A percentile compares a stretch with the other conserved stretches of the same genome.
Evolutionary conservation across 805 yeast genomes (phyloP).

Genomic region (Kuraishia piskuri): DNA sequence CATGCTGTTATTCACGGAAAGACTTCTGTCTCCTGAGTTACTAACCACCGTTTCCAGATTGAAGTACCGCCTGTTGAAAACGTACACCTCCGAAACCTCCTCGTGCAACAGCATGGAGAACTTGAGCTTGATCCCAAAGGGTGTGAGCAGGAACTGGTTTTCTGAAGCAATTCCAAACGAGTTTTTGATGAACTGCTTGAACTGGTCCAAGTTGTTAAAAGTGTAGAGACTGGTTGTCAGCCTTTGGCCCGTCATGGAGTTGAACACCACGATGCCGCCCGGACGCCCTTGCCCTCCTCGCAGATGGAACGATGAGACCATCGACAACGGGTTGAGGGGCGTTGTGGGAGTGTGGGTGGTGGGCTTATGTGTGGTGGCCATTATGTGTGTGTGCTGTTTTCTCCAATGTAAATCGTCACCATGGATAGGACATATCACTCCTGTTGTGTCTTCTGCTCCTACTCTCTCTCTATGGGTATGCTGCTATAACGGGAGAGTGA

Average conservation of each 20-base stretch:
- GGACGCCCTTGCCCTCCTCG: slow-evolving; percentile 1
- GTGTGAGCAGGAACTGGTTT: slow-evolving; percentile 45
- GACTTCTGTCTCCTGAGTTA: neutral
- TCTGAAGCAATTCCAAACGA: slow-evolving; percentile 31
- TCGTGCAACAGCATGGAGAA: slow-evolving; percentile 36
- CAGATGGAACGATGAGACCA: slow-evolving; percentile 2
- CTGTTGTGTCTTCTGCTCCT: neutral
- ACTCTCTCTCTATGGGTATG: no score
- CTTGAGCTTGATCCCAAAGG: slow-evolving; percentile 57
- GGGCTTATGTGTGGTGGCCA: neutral
- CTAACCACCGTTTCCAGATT: slow-evolving; percentile 11
- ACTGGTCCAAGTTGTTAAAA: slow-evolving; percentile 31
- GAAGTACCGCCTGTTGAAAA: slow-evolving; percentile 56
- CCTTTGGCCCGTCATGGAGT: slow-evolving; percentile 36
- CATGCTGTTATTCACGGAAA: neutral
- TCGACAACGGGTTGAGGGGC: slow-evolving; percentile 1
- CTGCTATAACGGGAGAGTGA: no score
- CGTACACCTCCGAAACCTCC: slow-evolving; percentile 47
- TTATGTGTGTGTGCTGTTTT: no score
- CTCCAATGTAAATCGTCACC: no score
- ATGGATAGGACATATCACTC: no score
- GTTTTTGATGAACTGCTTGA: slow-evolving; percentile 30
- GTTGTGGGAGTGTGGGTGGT: no score
- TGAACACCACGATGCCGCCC: slow-evolving; percentile 20
- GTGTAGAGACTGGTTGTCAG: slow-evolving; percentile 26